phyloP scores from a whole-genome alignment of 495 filamentous ascomycete genomes.

The Ascobolus immersus region DNA sequence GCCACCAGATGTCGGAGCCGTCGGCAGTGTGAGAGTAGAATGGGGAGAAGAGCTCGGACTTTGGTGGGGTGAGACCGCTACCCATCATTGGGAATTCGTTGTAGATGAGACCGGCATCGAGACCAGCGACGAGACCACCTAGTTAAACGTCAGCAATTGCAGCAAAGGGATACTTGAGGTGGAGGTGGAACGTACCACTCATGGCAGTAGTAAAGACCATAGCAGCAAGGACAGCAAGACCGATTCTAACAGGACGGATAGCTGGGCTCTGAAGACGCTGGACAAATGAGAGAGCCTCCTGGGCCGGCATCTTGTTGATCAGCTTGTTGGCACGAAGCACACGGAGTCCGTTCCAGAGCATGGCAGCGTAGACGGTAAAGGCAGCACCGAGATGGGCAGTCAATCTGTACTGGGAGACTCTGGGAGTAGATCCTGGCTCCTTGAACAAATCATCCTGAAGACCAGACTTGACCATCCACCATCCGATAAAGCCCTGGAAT shows the following conservation, averaged over 20 bases:
- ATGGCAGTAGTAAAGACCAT: slow-evolving; percentile 76
- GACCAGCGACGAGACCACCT: slow-evolving; percentile 75
- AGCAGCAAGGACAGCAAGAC: slow-evolving; percentile 36
- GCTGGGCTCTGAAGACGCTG: no score
- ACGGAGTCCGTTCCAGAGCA: slow-evolving; percentile 76
- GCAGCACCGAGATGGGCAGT: slow-evolving; percentile 72
- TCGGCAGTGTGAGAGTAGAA: slow-evolving; percentile 60
- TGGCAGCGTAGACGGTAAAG: slow-evolving; percentile 71
- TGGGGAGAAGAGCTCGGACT: slow-evolving; percentile 50
- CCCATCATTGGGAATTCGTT: slow-evolving; percentile 98
- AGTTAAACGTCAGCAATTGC: no score
- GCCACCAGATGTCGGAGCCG: slow-evolving; percentile 62
- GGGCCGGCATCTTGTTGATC: slow-evolving; percentile 30
- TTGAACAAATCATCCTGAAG: slow-evolving; percentile 85
- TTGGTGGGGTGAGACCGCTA: slow-evolving; percentile 50
- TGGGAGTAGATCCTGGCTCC: slow-evolving; percentile 40
- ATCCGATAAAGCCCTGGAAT: slow-evolving; percentile 84
- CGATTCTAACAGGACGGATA: no score
- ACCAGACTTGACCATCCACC: slow-evolving; percentile 99
- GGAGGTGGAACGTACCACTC: no score
- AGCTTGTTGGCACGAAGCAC: slow-evolving; percentile 52
- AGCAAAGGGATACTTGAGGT: no score
- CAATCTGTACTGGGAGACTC: slow-evolving; percentile 82
- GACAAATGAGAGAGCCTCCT: no score
- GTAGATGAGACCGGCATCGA: slow-evolving; percentile 91